Evolutionary conservation across 768 basidiomycete genomes (phyloP), one percentile per base, ranked within the genome.

Genomic region (Roridomyces roridus): DNA sequence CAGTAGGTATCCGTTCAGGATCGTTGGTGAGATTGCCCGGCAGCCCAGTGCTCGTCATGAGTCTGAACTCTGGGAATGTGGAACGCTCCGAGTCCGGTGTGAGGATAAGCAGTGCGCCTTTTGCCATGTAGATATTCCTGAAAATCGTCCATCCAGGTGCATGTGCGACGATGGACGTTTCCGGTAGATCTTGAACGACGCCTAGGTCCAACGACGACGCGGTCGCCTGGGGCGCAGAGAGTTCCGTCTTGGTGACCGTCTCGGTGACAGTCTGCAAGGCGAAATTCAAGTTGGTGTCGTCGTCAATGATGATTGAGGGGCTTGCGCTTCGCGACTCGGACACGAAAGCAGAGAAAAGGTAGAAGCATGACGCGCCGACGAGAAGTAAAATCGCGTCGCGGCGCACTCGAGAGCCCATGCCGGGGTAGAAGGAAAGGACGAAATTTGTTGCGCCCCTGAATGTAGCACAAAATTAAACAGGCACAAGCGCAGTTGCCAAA

Each of bases 131-230:
- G 5, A 96, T 68, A 68, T 94, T 87, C 24, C 81, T 81, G 70
- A 92, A 92, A 28, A 94, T 72, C 0, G 94, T 94, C 92, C 93
- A 95, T 36, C 93, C 92, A 25, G 87, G 87, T 5, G 86, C 87
- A 51, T 91, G 89, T 21, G 83, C 77, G 12, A 85, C 70, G 25
- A 91, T 66, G 14, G 79, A 74, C 0, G 89, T 90, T 42, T 78
- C 73, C 0, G 85, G 85, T 4, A 89, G 49, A 17, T 29, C 56
- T 29, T 57, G 51, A 15, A 58, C 46, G 6, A 50, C 31, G 23
- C 47, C 55, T n/a, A 64, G 55, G 25, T 65, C 62, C 10, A 61
- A 36, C 15, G 64, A 40, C 15, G 31, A 15, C 11, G 43, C 43
- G 36, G 51, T 54, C n/a, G 46, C 41, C 46, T 17, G 15, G 17